A percentile compares a stretch with the other conserved stretches of the same genome.
Evolutionary conservation across 2,329 filamentous ascomycete species (phyloP).

Genomic region (Hypoxylon sp.): DNA sequence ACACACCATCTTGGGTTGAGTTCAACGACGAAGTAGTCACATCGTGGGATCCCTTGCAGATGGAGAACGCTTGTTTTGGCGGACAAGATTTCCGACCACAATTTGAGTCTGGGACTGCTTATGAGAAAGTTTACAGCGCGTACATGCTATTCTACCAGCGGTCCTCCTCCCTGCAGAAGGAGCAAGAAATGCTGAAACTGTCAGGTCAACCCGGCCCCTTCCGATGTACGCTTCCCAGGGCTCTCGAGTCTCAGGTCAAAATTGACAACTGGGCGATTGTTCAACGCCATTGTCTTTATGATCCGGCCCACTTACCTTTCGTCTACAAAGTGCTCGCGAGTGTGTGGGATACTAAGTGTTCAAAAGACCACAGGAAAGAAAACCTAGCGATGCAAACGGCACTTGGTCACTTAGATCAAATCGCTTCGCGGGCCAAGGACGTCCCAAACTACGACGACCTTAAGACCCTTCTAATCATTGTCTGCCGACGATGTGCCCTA

Average conservation of each 20-base stretch:
- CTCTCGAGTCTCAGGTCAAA: slow-evolving; percentile 72
- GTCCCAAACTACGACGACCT: slow-evolving; percentile 73
- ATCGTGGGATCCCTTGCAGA: slow-evolving; percentile 79
- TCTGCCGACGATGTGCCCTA: slow-evolving; percentile 65
- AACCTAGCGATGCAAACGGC: slow-evolving; percentile 68
- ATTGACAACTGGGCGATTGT: slow-evolving; percentile 81
- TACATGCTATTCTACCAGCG: slow-evolving; percentile 99
- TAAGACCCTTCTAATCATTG: slow-evolving; percentile 63
- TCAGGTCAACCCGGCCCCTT: slow-evolving; percentile 58
- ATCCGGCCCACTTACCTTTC: slow-evolving; percentile 78
- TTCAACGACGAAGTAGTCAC: slow-evolving; percentile 93
- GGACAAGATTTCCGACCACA: slow-evolving; percentile 71
- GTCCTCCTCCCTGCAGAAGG: slow-evolving; percentile 72
- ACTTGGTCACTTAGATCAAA: slow-evolving; percentile 79
- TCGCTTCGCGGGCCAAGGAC: slow-evolving; percentile 80
- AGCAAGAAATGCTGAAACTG: slow-evolving; percentile 63
- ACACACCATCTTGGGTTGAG: slow-evolving; percentile 79
- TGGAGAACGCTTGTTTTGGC: slow-evolving; percentile 86
- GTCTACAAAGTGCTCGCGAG: slow-evolving; percentile 73
- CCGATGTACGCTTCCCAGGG: slow-evolving; percentile 62
- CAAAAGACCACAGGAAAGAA: slow-evolving; percentile 63
- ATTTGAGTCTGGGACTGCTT: slow-evolving; percentile 64
- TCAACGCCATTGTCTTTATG: slow-evolving; percentile 84
- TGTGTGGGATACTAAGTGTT: slow-evolving; percentile 68
- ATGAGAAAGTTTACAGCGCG: slow-evolving; percentile 84